These are phyloP conservation scores for Microstegium vimineum DNA, from an alignment of 176 grass and related monocot genomes.

Conservation along the genomic window DNA sequence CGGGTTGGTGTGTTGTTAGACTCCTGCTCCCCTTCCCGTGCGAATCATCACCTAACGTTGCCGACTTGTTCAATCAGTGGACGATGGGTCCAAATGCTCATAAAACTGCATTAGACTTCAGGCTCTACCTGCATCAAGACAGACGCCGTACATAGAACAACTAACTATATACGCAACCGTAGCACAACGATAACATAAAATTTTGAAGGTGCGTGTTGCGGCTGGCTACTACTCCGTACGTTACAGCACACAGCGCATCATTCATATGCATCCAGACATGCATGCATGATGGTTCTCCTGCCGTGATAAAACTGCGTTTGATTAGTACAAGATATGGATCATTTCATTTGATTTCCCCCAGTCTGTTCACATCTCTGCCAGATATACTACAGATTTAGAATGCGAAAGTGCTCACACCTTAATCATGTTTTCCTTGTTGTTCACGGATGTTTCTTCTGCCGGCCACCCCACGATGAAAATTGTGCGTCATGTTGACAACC, in stretches of 20 bases:
- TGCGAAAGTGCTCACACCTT: not conserved
- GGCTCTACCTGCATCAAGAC: too few relatives aligned
- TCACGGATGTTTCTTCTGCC: not conserved
- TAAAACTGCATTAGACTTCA: too few relatives aligned
- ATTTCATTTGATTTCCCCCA: not conserved
- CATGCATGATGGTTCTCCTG: not conserved
- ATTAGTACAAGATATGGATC: too few relatives aligned
- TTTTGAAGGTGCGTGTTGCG: not conserved
- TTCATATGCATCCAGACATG: not conserved
- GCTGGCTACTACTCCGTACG: not conserved
- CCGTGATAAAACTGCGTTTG: not conserved
- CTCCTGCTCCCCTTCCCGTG: not conserved
- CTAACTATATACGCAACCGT: not conserved
- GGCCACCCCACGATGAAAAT: not conserved
- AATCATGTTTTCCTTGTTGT: not conserved
- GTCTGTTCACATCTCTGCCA: not conserved
- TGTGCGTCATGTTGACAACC: not conserved
- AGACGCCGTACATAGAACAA: not conserved
- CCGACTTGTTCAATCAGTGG: not conserved
- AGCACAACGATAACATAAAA: slow-evolving; percentile 8
- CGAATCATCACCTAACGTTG: not conserved
- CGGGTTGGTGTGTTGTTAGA: not conserved
- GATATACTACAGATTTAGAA: not conserved
- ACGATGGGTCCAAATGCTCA: not conserved
- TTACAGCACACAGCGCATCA: not conserved